These are phyloP conservation scores for Raphidocelis subcapitata DNA, from an alignment of 139 green algal genomes.

Conservation along the genomic window DNA sequence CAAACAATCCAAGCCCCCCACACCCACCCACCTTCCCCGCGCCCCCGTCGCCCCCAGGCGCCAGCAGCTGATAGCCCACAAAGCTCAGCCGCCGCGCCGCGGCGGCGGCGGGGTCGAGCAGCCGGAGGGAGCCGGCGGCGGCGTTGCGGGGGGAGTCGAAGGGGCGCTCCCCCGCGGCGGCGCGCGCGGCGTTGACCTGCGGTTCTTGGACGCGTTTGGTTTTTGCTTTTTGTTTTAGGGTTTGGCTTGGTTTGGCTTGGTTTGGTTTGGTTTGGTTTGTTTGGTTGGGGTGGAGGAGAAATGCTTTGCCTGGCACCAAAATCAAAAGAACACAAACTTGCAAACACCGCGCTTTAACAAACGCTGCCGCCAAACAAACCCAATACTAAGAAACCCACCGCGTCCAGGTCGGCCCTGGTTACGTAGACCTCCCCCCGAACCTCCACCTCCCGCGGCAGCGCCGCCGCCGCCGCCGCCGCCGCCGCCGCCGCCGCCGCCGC, in stretches of 20 bases:
- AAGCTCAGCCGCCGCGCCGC: constrained; percentile 46
- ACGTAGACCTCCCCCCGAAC: constrained; percentile 62
- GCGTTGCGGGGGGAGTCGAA: constrained; percentile 59
- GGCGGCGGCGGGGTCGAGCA: constrained; percentile 37
- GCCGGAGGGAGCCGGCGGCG: constrained; percentile 39
- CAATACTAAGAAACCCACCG: constrained; percentile 14
- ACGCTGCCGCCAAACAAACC: not conserved
- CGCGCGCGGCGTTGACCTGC: constrained; percentile 3
- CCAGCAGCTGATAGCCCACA: constrained; percentile 36
- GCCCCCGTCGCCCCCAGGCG: not conserved
- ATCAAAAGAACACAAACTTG: no score
- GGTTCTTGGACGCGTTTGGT: not conserved
- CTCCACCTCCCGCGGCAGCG: constrained; percentile 32
- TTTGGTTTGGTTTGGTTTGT: not conserved
- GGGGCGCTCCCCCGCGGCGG: constrained; percentile 2
- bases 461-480: not conserved
- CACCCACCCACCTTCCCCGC: not conserved
- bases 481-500: not conserved
- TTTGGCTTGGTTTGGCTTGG: not conserved
- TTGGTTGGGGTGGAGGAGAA: not conserved
- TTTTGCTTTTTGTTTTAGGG: not conserved
- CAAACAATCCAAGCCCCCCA: no score
- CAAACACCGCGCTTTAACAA: not conserved
- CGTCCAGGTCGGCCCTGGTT: constrained; percentile 29
- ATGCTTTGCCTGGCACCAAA: no score